These are phyloP conservation scores for Candida ortonii DNA, from an alignment of 805 yeast genomes.

Conservation along the genomic window DNA sequence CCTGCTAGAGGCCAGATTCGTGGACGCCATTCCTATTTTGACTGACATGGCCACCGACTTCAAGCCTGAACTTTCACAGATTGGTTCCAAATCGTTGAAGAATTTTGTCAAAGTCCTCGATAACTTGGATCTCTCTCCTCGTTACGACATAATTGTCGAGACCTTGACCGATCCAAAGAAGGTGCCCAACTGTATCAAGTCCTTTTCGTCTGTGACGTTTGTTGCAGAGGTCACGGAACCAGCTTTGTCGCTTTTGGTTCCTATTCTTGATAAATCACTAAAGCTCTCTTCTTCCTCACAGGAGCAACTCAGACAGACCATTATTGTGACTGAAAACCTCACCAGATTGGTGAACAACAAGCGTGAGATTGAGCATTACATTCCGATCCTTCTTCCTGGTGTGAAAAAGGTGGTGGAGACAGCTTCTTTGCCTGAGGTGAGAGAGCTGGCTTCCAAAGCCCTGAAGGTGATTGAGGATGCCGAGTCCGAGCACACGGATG, in stretches of 20 bases:
- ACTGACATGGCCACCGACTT: slow-evolving; percentile 92
- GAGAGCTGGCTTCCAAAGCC: slow-evolving; percentile 90
- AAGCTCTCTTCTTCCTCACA: slow-evolving; percentile 86
- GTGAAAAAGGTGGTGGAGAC: slow-evolving; percentile 81
- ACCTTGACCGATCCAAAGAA: slow-evolving; percentile 88
- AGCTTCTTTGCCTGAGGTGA: slow-evolving; percentile 94
- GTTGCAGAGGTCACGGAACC: slow-evolving; percentile 99
- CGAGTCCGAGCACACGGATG: slow-evolving; percentile 62
- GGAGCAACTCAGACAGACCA: slow-evolving; percentile 95
- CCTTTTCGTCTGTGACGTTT: slow-evolving; percentile 89
- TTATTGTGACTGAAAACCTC: slow-evolving; percentile 90
- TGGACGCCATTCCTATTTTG: slow-evolving; percentile 74
- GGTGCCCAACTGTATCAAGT: slow-evolving; percentile 85
- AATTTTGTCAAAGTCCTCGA: slow-evolving; percentile 79
- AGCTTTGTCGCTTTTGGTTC: slow-evolving; percentile 83
- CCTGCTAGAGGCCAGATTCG: slow-evolving; percentile 76
- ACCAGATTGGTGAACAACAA: slow-evolving; percentile 93
- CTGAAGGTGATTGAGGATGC: slow-evolving; percentile 78
- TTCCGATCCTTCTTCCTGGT: slow-evolving; percentile 89
- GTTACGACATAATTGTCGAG: slow-evolving; percentile 78
- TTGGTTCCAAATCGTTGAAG: slow-evolving; percentile 68
- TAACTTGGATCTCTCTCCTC: slow-evolving; percentile 86
- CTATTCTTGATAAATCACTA: slow-evolving; percentile 86
- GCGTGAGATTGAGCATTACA: slow-evolving; percentile 81
- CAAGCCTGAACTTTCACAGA: slow-evolving; percentile 91